Percentiles rank a stretch among this genome's conserved stretches.
phyloP scores from a whole-genome alignment of 2,329 filamentous ascomycete genomes.

The Periconia digitata region DNA sequence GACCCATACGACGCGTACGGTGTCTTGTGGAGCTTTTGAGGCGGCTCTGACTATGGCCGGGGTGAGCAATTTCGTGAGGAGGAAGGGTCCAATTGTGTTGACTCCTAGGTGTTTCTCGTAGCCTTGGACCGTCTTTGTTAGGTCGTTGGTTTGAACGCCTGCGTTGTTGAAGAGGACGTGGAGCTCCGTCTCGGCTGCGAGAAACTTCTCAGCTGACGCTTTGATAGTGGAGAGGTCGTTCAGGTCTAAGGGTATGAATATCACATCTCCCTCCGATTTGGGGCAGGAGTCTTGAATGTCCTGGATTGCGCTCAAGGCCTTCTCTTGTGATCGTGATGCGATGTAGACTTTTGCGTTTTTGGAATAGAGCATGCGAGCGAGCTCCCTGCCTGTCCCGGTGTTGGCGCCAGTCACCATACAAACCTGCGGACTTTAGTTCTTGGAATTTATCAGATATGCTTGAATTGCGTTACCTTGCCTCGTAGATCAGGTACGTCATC shows the following conservation, averaged over 20 bases:
- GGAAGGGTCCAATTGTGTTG: slow-evolving; percentile 42
- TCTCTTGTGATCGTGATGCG: slow-evolving; percentile 50
- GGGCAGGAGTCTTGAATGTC: slow-evolving; percentile 39
- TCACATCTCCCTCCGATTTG: slow-evolving; percentile 26
- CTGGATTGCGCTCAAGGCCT: slow-evolving; percentile 49
- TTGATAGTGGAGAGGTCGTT: slow-evolving; percentile 40
- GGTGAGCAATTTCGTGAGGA: slow-evolving; percentile 41
- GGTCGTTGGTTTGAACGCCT: slow-evolving; percentile 26
- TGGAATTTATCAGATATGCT: too few species aligned
- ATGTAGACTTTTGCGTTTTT: slow-evolving; percentile 57
- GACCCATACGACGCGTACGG: slow-evolving; percentile 39
- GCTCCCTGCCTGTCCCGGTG: slow-evolving; percentile 54
- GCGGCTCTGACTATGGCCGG: slow-evolving; percentile 35
- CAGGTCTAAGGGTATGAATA: slow-evolving; percentile 38
- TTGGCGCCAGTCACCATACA: slow-evolving; percentile 57
- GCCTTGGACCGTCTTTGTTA: slow-evolving; percentile 13
- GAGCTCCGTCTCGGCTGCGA: slow-evolving; percentile 39
- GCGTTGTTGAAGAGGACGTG: slow-evolving; percentile 44
- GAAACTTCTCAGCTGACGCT: slow-evolving; percentile 39
- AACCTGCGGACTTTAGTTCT: slow-evolving; percentile 46
- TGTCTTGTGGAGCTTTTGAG: slow-evolving; percentile 10
- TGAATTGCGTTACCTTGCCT: neutral
- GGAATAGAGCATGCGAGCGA: slow-evolving; percentile 57
- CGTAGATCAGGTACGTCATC: slow-evolving; percentile 1
- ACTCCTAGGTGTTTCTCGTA: slow-evolving; percentile 36